These are phyloP conservation scores for Teratosphaeria destructans DNA, from an alignment of 2,329 filamentous ascomycete species.

Conservation along the genomic window DNA sequence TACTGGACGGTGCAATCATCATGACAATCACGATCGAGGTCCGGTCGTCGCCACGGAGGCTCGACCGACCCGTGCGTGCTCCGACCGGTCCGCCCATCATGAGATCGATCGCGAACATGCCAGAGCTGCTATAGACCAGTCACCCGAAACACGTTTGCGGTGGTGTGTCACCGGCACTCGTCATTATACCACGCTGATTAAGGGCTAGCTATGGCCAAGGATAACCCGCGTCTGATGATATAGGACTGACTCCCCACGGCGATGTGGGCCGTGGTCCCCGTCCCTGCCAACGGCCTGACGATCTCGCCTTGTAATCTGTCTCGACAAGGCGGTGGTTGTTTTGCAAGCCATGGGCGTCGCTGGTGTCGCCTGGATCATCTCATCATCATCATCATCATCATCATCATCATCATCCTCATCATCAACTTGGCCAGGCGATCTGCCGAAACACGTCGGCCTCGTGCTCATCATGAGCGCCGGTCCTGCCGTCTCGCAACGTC, in stretches of 20 bases:
- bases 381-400: not conserved
- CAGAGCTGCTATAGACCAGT: not conserved
- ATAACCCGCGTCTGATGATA: not conserved
- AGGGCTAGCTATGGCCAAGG: not conserved
- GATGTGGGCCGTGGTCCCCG: not conserved
- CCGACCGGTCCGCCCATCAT: not conserved
- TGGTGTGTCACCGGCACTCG: not conserved
- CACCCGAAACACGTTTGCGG: not conserved
- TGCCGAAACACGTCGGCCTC: not conserved
- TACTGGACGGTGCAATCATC: not conserved
- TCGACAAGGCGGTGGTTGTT: not conserved
- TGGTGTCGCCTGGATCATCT: not conserved
- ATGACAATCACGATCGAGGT: not conserved
- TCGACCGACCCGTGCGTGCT: not conserved
- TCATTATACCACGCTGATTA: not conserved
- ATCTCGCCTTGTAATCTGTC: not conserved
- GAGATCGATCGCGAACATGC: not conserved
- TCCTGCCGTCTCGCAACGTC: no score
- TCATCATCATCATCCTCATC: not conserved
- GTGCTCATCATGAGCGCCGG: not conserved
- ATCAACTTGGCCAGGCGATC: not conserved
- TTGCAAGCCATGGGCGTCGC: not conserved
- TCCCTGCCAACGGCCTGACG: not conserved
- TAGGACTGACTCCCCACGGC: not conserved
- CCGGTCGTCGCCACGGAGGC: not conserved